Evolutionary conservation across 495 filamentous ascomycete species (phyloP), one percentile per base, ranked within the genome.

Genomic region (Neurospora discreta): DNA sequence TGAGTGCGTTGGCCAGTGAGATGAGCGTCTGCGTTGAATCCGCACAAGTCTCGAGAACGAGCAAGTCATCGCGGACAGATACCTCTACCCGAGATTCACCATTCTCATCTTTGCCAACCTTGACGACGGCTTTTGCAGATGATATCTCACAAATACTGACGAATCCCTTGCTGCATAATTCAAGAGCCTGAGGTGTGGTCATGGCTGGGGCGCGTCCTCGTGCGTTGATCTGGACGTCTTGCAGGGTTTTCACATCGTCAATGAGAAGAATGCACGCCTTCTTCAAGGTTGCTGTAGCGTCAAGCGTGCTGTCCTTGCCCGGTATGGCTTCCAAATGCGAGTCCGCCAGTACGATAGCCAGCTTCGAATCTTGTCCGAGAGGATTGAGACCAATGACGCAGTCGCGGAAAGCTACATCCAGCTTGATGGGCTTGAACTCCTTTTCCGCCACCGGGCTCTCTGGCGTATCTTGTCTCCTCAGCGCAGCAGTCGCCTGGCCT

Each of bases 11-110:
- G 46, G 95, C 78, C 71, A 95, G 87, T 18, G 85, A 88, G 69
- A 96, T 89, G 3, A 99, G 86, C 1, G 96, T 98, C 76, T 97
- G 93, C 0, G 95, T 98, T 11, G 96, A 98, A 80, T 99, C 96
- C 18, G 96, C 95, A 77, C 96, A 98, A 5, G 93, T 92, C 78
- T 99, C 96, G 18, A 99, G 84, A 30, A 99, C 89, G 38, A 98
- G 84, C 3, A 99, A 84, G 77, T 95, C 91, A 77, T 96, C 92
- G 52, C 87, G 87, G 10, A 98, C 75, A 73, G 97, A 92, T 3
- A 97, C 86, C 75, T 95, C 93, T 11, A 97, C 79, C 42, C 88
- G 88, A 71, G 90, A 89, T 13, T 87, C 83, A 0, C 84, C 88
- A 39, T 88, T 85, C 0, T 84, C 82, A 46, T 81, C 82, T 42